Base-by-base conservation (phyloP, 768 basidiomycete species). In the Pleurotus pulmonarius region DNA sequence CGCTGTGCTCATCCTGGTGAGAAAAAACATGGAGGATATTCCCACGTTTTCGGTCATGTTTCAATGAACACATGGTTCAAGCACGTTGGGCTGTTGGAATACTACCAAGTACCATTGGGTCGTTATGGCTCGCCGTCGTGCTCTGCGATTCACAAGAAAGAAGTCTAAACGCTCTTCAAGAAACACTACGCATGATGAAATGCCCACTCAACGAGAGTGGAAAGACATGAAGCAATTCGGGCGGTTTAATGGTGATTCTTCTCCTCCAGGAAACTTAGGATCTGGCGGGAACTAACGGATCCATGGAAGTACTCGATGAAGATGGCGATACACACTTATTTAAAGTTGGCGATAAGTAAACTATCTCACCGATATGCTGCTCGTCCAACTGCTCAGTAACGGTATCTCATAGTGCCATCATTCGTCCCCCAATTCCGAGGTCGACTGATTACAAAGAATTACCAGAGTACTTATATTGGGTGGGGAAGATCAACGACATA, bases 401-500 rank as follows among this genome's bases (percentile, higher is more conserved):
- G 25, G 24, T 39, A 55, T 49, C 49, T 20, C 58, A 44, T 45
- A 80, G 82, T 1, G 79, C 70, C 1, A 69, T 73, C 7, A 66
- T 85, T 26, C 65, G 79, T 4, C 81, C 81, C 4, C 49, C 67
- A n/a, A 65, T 64, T 0, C 7, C 34, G 15, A 39, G 37, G 15
- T 16, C 24, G 16, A 49, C 40, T 11, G 37, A 59, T 7, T 69
- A 71, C 3, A 69, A 63, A 0, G 59, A 65, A 2, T 15, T 56
- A 0, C 58, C 73, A 1, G 71, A 73, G 0, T 62, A 70, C n/a
- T 69, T 78, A 9, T 79, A 78, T 34, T 85, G 83, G 83, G 73
- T 85, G 1, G 83, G 65, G 0, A 70, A 66, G 49, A 79, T 85
- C 1, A 70, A 62, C 13, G 78, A 78, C 6, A 82, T 85, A 16